Base-by-base conservation (phyloP, 805 yeast species). In the Dipodascopsis uninucleata region DNA sequence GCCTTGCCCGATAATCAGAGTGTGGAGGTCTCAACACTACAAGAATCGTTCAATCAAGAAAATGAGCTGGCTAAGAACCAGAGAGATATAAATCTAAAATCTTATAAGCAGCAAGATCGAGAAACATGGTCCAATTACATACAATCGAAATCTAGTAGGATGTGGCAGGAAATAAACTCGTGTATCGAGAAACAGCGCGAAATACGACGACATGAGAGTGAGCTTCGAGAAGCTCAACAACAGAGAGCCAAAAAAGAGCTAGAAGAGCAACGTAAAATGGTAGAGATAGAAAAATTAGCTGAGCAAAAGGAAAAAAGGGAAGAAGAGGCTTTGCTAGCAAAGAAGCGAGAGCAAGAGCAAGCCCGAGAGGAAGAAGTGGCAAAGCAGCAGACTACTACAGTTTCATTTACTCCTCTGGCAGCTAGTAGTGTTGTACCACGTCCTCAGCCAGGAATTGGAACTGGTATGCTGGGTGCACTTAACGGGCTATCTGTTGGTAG, bases 151-250 rank as follows among this genome's bases (percentile, higher is more conserved):
- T 17, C 28, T 10, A 28, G 29, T 32, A 22, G 37, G 35, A 39
- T 44, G 29, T 45, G 51, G 52, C n/a, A 20, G 21, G 36, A 32
- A 22, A 39, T 47, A 12, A 6, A 32, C 8, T 31, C 16, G 7
- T 48, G 29, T 3, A 45, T 45, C 8, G 31, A 35, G 3, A 32
- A 31, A 14, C 49, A 44, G 25, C 50, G 46, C 18, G 29, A n/a
- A 26, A 26, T 10, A 26, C 12, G 29, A 26, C 10, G 12, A n/a
- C 10, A 26, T 26, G 10, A 10, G 29, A 26, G 38, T 14, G 12
- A 14, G n/a, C 25, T 31, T 16, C 20, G 47, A 45, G 34, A 29
- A 20, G 23, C 16, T 20, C 9, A 18, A 40, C 23, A 21, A 17
- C 28, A 28, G 17, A 28, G 41, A 41, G n/a, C 17, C 9, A 28